Evolutionary conservation across 1,139 yeast species (phyloP).

Genomic region (Sugiyamaella grinbergsii): DNA sequence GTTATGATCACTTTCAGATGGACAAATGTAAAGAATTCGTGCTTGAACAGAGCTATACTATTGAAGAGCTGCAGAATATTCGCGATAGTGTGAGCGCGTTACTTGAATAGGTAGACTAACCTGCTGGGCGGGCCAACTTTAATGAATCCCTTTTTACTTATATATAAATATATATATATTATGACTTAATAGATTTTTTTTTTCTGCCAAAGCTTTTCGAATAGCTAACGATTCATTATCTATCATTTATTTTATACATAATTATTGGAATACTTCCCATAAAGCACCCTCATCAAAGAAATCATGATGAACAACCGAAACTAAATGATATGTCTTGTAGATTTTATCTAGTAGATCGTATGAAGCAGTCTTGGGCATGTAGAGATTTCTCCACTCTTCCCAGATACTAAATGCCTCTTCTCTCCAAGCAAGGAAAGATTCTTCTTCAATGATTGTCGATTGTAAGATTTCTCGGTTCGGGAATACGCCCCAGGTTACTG

Average conservation of each 20-base stretch:
- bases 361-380: conserved; percentile 57
- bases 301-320: conserved; percentile 85
- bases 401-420: conserved; percentile 92
- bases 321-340: conserved; percentile 66
- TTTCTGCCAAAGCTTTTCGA: no score
- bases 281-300: conserved; percentile 71
- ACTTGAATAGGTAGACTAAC: conserved; percentile 16
- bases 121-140: not conserved
- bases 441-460: conserved; percentile 84
- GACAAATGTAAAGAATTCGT: conserved; percentile 6
- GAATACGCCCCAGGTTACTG: conserved; percentile 96
- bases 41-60: conserved; percentile 26
- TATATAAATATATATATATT: not conserved
- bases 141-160: not conserved
- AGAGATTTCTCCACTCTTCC: conserved; percentile 89
- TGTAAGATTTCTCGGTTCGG: conserved; percentile 84
- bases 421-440: conserved; percentile 88
- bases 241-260: not conserved
- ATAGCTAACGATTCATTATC: no score
- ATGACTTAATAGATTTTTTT: not conserved
- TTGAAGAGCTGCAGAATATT: conserved; percentile 23
- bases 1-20: conserved; percentile 30
- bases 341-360: conserved; percentile 63
- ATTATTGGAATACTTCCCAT: conserved; percentile 60
- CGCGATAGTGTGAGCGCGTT: conserved; percentile 23